Conservation (phyloP, 768 basidiomycete species). For the Thelephora ganbajun region DNA sequence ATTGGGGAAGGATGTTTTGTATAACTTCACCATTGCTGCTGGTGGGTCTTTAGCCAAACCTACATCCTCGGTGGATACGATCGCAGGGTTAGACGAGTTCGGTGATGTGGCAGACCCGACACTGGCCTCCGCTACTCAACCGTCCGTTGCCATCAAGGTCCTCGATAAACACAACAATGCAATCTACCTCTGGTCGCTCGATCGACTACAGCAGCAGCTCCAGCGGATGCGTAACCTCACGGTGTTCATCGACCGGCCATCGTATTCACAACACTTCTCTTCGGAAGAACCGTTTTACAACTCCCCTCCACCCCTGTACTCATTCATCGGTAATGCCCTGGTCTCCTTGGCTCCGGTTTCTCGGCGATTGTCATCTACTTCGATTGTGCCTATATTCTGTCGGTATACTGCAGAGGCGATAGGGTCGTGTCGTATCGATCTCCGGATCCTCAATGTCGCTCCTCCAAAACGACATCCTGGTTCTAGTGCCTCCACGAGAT, state of each 20-base stretch:
- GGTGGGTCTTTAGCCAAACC: slow-evolving; percentile 69
- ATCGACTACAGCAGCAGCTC: slow-evolving; percentile 77
- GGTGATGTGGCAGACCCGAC: slow-evolving; percentile 85
- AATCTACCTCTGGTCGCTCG: slow-evolving; percentile 85
- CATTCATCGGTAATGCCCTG: slow-evolving; percentile 82
- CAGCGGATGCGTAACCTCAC: slow-evolving; percentile 90
- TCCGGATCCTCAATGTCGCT: slow-evolving; percentile 66
- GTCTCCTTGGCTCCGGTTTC: slow-evolving; percentile 73
- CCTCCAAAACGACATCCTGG: slow-evolving; percentile 45
- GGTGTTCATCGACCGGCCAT: slow-evolving; percentile 81
- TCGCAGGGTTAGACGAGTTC: slow-evolving; percentile 81
- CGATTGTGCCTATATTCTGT: slow-evolving; percentile 82
- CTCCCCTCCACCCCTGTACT: slow-evolving; percentile 74
- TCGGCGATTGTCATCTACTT: slow-evolving; percentile 57
- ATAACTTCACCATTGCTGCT: slow-evolving; percentile 87
- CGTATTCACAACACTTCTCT: slow-evolving; percentile 89
- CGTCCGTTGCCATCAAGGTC: slow-evolving; percentile 82
- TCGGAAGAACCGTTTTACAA: slow-evolving; percentile 91
- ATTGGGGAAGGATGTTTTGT: slow-evolving; percentile 73
- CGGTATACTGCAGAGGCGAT: slow-evolving; percentile 92
- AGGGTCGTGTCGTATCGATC: slow-evolving; percentile 80
- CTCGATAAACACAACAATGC: slow-evolving; percentile 78
- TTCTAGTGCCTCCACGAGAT: slow-evolving; percentile 54
- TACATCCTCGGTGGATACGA: slow-evolving; percentile 70
- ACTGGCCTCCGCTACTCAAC: slow-evolving; percentile 59